A percentile compares a stretch with the other conserved stretches of the same genome.
Conservation (phyloP, 2,329 filamentous ascomycete genomes). For the Penicillium sp. region DNA sequence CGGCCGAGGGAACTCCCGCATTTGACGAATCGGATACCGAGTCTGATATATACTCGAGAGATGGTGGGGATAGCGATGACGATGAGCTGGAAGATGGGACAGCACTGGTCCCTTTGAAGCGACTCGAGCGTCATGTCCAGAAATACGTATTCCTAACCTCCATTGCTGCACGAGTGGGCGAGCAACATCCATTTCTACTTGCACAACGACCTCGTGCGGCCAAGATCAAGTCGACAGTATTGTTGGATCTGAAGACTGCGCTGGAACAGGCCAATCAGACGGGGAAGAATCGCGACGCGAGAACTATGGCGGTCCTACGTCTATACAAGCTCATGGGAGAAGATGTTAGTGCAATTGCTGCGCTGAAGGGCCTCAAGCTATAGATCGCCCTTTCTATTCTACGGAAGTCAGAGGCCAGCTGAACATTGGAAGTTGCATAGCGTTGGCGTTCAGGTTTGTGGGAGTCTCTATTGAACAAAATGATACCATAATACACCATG, state of each 20-base stretch:
- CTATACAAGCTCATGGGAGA: conserved; percentile 60
- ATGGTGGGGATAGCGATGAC: conserved; percentile 34
- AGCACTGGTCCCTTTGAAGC: conserved; percentile 36
- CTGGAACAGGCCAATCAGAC: conserved; percentile 52
- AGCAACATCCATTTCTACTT: conserved; percentile 59
- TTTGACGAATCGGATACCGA: conserved; percentile 30
- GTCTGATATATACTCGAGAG: conserved; percentile 34
- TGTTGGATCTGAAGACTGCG: conserved; percentile 60
- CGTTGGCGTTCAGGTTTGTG: conserved; percentile 41
- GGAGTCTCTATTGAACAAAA: conserved; percentile 25
- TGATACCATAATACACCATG: conserved; percentile 42
- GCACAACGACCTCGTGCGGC: conserved; percentile 53
- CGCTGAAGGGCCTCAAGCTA: conserved; percentile 46
- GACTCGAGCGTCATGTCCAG: conserved; percentile 52
- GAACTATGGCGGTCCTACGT: conserved; percentile 52
- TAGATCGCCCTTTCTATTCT: conserved; percentile 17
- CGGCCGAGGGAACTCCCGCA: conserved; percentile 11
- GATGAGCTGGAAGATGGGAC: conserved; percentile 40
- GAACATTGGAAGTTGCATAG: conserved; percentile 40
- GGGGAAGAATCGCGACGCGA: conserved; percentile 34
- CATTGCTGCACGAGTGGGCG: conserved; percentile 48
- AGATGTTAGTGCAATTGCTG: conserved; percentile 54
- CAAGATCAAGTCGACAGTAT: conserved; percentile 56
- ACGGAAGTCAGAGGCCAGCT: conserved; percentile 3
- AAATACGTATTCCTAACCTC: conserved; percentile 55